A percentile compares a stretch with the other conserved stretches of the same genome.
Conservation (phyloP, 495 filamentous ascomycete genomes). For the Pseudomonodictys pantanalensis region DNA sequence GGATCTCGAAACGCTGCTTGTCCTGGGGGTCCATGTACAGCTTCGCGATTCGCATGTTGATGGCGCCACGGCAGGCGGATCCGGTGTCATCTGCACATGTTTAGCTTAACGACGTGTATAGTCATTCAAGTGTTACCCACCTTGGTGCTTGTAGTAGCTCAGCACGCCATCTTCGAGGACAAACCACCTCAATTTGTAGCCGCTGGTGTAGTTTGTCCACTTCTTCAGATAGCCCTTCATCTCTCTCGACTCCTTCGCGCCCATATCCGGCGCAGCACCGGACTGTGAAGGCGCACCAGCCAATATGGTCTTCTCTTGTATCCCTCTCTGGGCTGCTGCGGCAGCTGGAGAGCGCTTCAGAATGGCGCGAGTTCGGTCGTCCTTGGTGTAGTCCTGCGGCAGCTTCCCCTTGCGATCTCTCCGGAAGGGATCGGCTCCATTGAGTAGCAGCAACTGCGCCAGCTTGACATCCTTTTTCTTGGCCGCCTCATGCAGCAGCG, state of each 20-base stretch:
- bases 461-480: constrained; percentile 77
- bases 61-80: constrained; percentile 90
- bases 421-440: constrained; percentile 96
- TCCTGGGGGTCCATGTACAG: constrained; percentile 94
- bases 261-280: constrained; percentile 60
- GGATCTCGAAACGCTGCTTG: constrained; percentile 95
- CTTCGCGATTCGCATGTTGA: constrained; percentile 96
- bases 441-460: constrained; percentile 83
- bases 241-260: constrained; percentile 82
- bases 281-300: constrained; percentile 52
- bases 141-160: constrained; percentile 98
- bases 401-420: constrained; percentile 93
- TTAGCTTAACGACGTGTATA: constrained; percentile 3
- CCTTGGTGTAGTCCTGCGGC: constrained; percentile 95
- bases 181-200: constrained; percentile 96
- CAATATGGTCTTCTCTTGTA: constrained; percentile 93
- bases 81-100: constrained; percentile 70
- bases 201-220: constrained; percentile 97
- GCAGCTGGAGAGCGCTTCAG: constrained; percentile 93
- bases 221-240: constrained; percentile 99
- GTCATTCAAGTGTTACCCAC: constrained; percentile 38
- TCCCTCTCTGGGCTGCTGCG: constrained; percentile 87
- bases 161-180: constrained; percentile 95
- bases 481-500: constrained; percentile 89
- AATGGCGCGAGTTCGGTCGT: constrained; percentile 80